Base-by-base conservation (phyloP, 192 early-diverging fungal genomes). In the Podila epicladia region DNA sequence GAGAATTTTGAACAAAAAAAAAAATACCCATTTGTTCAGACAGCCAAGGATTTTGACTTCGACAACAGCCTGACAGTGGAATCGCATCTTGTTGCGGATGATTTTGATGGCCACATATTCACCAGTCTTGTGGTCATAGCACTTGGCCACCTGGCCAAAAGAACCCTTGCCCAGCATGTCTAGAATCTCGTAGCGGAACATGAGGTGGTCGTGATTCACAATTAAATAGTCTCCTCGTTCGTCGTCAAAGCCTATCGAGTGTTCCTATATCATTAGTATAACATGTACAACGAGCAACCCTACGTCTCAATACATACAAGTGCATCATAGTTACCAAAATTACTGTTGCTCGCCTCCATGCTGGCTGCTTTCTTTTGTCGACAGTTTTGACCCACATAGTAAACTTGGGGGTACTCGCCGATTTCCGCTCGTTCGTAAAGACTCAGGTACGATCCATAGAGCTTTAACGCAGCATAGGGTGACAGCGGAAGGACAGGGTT, bases 121-220 rank as follows among this genome's bases (percentile, higher is more conserved):
- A 33, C 94, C 95, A 3, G 92, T 90, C 70, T 95, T 96, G 87
- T 99, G 97, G 84, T 99, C 97, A 67, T 90, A 92, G 64, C 95
- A 97, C 64, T 95, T 95, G 66, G 97, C 87, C 4, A 98, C 97
- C 72, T 98, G 96, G 24, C 97, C 97, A 85, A 99, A 99, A 19
- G 94, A 85, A 26, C 84, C 84, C 82, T 98, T 97, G 65, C 98
- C 98, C 32, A 99, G 84, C 60, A 95, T 85, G 26, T 94, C 93
- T 53, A 97, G 63, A 29, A 99, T 87, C 82, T 99, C 98, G 85
- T 98, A 99, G 9, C 98, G 91, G 83, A 95, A 99, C 65, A 83
- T 89, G 53, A 97, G 75, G 76, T 99, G 98, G 85, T 99, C 98
- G 70, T 95, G 92, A 49, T 84, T 86, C 26, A 93, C 90, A 19